These are phyloP conservation scores for Cenchrus fungigraminus DNA, from an alignment of 176 grass and related monocot genomes.

Conservation along the genomic window DNA sequence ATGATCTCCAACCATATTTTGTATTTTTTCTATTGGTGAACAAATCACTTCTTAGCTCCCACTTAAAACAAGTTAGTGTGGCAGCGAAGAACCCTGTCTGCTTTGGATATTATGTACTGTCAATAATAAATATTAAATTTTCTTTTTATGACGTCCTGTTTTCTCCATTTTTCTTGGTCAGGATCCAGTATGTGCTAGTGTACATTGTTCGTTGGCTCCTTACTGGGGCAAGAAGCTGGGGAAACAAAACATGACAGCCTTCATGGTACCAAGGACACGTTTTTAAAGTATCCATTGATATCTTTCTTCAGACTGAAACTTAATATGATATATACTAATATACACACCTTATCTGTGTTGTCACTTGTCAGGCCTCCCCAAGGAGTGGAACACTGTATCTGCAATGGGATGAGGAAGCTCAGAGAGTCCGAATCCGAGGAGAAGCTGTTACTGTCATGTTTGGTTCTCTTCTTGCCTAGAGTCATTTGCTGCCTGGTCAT, in stretches of 20 bases:
- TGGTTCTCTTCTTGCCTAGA: conserved; percentile 49
- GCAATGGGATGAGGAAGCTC: conserved; percentile 48
- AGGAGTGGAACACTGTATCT: conserved; percentile 61
- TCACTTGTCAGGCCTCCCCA: conserved; percentile 52
- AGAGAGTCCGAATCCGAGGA: conserved; percentile 56
- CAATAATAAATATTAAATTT: background rate
- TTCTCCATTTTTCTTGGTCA: background rate
- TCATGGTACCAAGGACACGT: conserved; percentile 36
- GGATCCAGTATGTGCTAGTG: conserved; percentile 69
- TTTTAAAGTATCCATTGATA: background rate
- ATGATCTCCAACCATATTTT: background rate
- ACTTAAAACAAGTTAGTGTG: background rate
- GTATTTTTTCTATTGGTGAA: background rate
- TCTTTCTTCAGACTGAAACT: background rate
- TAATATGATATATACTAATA: background rate
- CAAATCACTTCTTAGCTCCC: background rate
- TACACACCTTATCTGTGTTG: background rate
- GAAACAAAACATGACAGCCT: conserved; percentile 53
- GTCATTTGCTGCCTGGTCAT: background rate
- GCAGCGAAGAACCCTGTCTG: background rate
- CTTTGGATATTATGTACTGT: background rate
- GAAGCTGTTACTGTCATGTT: conserved; percentile 64
- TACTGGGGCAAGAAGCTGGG: conserved; percentile 66
- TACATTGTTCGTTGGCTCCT: conserved; percentile 59
- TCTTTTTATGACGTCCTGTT: background rate